Conservation (phyloP, 2,329 filamentous ascomycete genomes). For the Mycosphaerella sp. region DNA sequence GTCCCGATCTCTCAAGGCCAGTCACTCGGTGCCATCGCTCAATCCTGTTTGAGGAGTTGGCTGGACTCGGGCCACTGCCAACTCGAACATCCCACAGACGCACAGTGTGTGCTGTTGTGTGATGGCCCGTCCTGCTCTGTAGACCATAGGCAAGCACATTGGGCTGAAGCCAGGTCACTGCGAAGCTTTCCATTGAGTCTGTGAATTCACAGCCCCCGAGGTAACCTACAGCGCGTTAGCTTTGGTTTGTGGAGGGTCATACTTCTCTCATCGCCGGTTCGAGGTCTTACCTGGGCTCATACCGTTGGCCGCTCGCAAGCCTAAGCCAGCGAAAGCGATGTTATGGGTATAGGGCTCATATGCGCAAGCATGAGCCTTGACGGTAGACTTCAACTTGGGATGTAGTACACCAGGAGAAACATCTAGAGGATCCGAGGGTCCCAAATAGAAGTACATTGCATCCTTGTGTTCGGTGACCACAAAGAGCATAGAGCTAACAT, state of each 20-base stretch:
- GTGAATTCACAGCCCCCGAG: not conserved
- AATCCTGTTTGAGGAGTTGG: constrained; percentile 8
- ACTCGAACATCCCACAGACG: constrained; percentile 18
- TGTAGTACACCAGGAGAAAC: not conserved
- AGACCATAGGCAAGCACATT: constrained; percentile 12
- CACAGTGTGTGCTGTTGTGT: constrained; percentile 6
- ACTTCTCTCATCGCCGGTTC: not conserved
- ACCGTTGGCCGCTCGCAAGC: not conserved
- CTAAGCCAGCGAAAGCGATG: constrained; percentile 6
- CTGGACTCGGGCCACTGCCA: not conserved
- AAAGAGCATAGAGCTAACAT: not conserved
- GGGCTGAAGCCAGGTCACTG: constrained; percentile 11
- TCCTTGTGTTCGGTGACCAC: not conserved
- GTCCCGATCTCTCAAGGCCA: constrained; percentile 8
- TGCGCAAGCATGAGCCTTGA: constrained; percentile 12
- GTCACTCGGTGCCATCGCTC: constrained; percentile 7
- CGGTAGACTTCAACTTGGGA: not conserved
- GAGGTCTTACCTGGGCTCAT: not conserved
- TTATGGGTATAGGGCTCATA: not conserved
- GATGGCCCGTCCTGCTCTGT: not conserved
- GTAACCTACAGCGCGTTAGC: not conserved
- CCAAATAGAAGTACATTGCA: not conserved
- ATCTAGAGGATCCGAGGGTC: not conserved
- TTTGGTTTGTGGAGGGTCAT: not conserved
- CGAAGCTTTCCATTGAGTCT: constrained; percentile 9